These are phyloP conservation scores for Ceratocystis variospora DNA, from an alignment of 2,329 filamentous ascomycete species.

Conservation along the genomic window DNA sequence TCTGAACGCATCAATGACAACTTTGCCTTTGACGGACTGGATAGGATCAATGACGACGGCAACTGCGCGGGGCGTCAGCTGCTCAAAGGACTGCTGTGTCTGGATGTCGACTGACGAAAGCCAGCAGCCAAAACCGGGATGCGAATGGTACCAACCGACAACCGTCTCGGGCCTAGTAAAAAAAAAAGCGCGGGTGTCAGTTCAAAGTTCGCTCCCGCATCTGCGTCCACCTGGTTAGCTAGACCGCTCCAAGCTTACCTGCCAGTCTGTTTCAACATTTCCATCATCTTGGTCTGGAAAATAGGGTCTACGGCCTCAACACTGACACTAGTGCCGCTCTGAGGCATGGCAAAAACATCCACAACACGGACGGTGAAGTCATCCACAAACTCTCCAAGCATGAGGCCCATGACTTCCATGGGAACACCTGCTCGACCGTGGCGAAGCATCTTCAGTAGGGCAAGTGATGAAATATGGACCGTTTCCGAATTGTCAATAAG, in stretches of 20 bases:
- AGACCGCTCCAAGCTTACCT: slow-evolving; percentile 42
- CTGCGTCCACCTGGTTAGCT: not conserved
- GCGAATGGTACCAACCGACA: slow-evolving; percentile 98
- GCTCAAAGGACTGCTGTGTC: slow-evolving; percentile 99
- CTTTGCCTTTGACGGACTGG: slow-evolving; percentile 98
- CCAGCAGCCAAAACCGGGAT: slow-evolving; percentile 98
- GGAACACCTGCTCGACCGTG: slow-evolving; percentile 95
- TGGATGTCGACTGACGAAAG: slow-evolving; percentile 98
- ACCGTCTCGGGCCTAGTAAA: slow-evolving; percentile 72
- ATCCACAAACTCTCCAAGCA: slow-evolving; percentile 46
- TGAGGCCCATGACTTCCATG: slow-evolving; percentile 99
- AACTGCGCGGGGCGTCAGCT: slow-evolving; percentile 89
- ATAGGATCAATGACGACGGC: slow-evolving; percentile 97
- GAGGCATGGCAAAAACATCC: slow-evolving; percentile 98
- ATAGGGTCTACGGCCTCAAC: slow-evolving; percentile 97
- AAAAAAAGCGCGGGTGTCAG: not conserved
- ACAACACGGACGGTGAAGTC: slow-evolving; percentile 71
- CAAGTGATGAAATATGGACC: slow-evolving; percentile 96
- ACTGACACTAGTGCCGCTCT: slow-evolving; percentile 94
- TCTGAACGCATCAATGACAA: slow-evolving; percentile 97
- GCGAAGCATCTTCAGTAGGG: slow-evolving; percentile 94
- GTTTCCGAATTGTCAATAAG: slow-evolving; percentile 99
- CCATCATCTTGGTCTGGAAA: slow-evolving; percentile 99
- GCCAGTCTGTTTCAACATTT: slow-evolving; percentile 96
- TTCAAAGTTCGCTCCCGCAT: not conserved